Conservation (phyloP, 2,329 filamentous ascomycete genomes). For the Cladophialophora carrionii region DNA sequence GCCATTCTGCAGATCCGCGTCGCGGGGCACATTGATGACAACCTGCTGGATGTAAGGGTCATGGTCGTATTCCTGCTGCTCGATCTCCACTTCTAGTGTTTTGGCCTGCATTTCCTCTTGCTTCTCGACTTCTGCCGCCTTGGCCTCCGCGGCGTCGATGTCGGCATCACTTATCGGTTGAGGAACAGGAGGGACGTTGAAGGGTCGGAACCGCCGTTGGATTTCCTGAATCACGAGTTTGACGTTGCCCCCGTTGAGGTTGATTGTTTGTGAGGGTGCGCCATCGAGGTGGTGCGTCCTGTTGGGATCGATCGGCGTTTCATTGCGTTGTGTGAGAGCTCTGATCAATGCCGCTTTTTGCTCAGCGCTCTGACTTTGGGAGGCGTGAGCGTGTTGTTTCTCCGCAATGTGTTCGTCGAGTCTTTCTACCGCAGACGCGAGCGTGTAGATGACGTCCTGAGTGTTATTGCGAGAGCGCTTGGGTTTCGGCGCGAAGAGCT, state of each 20-base stretch:
- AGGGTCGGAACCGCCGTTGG: conserved; percentile 74
- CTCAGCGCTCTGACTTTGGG: conserved; percentile 57
- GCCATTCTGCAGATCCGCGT: conserved; percentile 58
- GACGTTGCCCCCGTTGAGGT: conserved; percentile 53
- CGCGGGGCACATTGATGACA: conserved; percentile 55
- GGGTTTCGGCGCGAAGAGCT: conserved; percentile 73
- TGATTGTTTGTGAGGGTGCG: conserved; percentile 50
- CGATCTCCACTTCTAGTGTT: conserved; percentile 34
- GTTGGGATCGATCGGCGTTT: conserved; percentile 38
- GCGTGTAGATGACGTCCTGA: conserved; percentile 67
- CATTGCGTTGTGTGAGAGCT: conserved; percentile 48
- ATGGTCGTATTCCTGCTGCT: conserved; percentile 27
- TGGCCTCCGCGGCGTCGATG: conserved; percentile 46
- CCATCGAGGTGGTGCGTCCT: conserved; percentile 48
- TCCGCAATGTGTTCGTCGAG: conserved; percentile 46
- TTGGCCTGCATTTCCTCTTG: conserved; percentile 42
- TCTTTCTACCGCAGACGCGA: conserved; percentile 54
- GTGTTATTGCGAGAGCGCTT: conserved; percentile 52
- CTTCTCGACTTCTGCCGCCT: conserved; percentile 42
- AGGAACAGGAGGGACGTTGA: conserved; percentile 81
- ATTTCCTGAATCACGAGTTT: conserved; percentile 70
- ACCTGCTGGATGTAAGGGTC: conserved; percentile 42
- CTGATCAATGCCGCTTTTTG: conserved; percentile 47
- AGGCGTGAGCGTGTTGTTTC: conserved; percentile 57
- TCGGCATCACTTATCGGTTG: conserved; percentile 58